phyloP scores from a whole-genome alignment of 1,139 yeast species.

The Debaryomyces subglobosus region DNA sequence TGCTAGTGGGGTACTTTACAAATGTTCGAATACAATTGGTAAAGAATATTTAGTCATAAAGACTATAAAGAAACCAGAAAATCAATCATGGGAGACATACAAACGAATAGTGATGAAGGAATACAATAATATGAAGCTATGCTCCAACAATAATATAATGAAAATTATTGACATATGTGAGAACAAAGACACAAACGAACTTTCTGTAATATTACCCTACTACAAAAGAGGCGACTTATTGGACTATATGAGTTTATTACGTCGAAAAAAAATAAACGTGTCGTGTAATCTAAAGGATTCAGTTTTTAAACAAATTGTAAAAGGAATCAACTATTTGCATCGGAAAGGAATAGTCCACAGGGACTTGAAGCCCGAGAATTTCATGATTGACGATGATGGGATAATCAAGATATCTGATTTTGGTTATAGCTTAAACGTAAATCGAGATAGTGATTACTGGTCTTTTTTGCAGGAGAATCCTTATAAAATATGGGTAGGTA shows the following conservation, averaged over 20 bases:
- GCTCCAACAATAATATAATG: constrained; percentile 36
- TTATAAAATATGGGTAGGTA: constrained; percentile 45
- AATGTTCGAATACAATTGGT: constrained; percentile 30
- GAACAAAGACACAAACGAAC: constrained; percentile 20
- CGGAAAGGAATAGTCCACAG: constrained; percentile 48
- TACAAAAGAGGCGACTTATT: constrained; percentile 53
- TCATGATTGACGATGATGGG: constrained; percentile 49
- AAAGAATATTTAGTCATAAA: constrained; percentile 32
- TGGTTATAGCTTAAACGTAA: constrained; percentile 49
- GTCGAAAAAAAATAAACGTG: constrained; percentile 35
- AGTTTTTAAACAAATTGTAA: constrained; percentile 49
- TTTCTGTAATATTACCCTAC: constrained; percentile 42
- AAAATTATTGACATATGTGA: constrained; percentile 29
- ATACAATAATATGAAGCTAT: constrained; percentile 28
- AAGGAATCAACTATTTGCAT: constrained; percentile 52
- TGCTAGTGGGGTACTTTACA: constrained; percentile 44
- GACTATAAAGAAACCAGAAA: constrained; percentile 28
- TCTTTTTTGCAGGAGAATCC: constrained; percentile 20
- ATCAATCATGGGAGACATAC: constrained; percentile 19
- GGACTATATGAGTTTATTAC: constrained; percentile 38
- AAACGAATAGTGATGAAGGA: constrained; percentile 30
- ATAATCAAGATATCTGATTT: constrained; percentile 52
- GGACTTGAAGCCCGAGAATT: constrained; percentile 60
- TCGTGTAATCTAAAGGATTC: constrained; percentile 44
- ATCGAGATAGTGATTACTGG: constrained; percentile 19